Evolutionary conservation across 768 basidiomycete species (phyloP), one percentile per base, ranked within the genome.

Genomic region (Dioszegia hungarica): DNA sequence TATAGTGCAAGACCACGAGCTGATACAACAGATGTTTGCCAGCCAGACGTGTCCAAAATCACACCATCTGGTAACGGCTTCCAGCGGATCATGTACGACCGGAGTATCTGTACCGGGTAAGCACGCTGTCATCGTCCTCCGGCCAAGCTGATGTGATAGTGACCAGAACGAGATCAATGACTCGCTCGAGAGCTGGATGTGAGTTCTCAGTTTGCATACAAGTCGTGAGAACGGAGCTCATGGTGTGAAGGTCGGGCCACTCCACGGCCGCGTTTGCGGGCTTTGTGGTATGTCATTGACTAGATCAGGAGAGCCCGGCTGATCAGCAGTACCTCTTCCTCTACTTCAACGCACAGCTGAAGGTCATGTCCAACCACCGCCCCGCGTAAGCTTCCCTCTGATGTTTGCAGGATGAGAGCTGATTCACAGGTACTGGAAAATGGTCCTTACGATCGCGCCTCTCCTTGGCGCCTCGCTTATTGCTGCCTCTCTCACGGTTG

Each of bases 201-300:
- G 19, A 12, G 47, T 34, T n/a, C n/a, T n/a, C n/a, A n/a, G n/a
- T n/a, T n/a, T n/a, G n/a, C n/a, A n/a, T n/a, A n/a, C n/a, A n/a
- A n/a, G n/a, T n/a, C n/a, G 22, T 34, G 33, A 22, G 14, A 17
- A 2, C 31, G 22, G 31, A 10, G 45, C 24, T 31, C 15, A 46
- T 28, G 25, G 28, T 28, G 17, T 28, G 5, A 9, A 48, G 47
- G 47, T 83, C 81, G 2, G 83, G 82, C 3, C 83, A 84, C 59
- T 80, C 81, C 8, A 84, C 83, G 1, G 82, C 82, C 9, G 81
- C 80, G 0, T 84, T 82, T 76, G 83, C 82, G 55, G 82, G 82
- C 0, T 73, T 83, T n/a, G 73, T 82, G 22, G 61, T 67, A 24
- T 45, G 66, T 53, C 46, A 24, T 10, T 11, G 19, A 17, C 45